Percentiles rank a stretch among this genome's conserved stretches.
Evolutionary conservation across 495 filamentous ascomycete species (phyloP).

Genomic region (Penicillium paxilli): DNA sequence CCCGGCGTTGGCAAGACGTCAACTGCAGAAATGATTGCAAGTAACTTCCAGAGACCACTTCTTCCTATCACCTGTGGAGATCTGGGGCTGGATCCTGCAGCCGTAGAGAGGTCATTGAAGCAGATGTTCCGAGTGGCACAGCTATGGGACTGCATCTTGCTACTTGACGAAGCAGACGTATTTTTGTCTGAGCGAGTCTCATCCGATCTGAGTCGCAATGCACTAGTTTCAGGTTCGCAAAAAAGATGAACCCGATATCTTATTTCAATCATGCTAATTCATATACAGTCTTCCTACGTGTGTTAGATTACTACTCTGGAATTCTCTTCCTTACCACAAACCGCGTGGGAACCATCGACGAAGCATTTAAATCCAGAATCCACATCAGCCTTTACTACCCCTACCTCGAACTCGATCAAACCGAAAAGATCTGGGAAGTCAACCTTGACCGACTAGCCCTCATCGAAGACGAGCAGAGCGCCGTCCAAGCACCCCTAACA

Average conservation of each 20-base stretch:
- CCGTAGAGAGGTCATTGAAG: slow-evolving; percentile 49
- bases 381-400: slow-evolving; percentile 36
- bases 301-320: slow-evolving; percentile 29
- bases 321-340: slow-evolving; percentile 62
- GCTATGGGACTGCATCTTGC: slow-evolving; percentile 53
- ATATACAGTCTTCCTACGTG: slow-evolving; percentile 4
- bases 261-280: neutral
- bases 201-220: neutral
- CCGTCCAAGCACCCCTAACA: neutral
- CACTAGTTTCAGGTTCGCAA: slow-evolving; percentile 1
- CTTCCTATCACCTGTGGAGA: slow-evolving; percentile 53
- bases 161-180: slow-evolving; percentile 25
- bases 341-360: slow-evolving; percentile 46
- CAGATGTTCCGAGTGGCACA: slow-evolving; percentile 47
- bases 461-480: neutral
- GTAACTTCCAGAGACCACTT: slow-evolving; percentile 50
- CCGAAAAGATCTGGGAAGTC: neutral
- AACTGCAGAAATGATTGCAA: slow-evolving; percentile 56
- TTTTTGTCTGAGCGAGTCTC: neutral
- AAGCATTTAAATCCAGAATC: slow-evolving; percentile 53
- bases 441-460: slow-evolving; percentile 1
- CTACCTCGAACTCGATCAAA: neutral
- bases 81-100: slow-evolving; percentile 46
- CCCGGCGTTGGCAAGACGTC: slow-evolving; percentile 62
- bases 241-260: neutral